Percentiles rank a stretch among this genome's conserved stretches.
phyloP scores from a whole-genome alignment of 2,329 filamentous ascomycete species.

The Ambrosiella beaveri region DNA sequence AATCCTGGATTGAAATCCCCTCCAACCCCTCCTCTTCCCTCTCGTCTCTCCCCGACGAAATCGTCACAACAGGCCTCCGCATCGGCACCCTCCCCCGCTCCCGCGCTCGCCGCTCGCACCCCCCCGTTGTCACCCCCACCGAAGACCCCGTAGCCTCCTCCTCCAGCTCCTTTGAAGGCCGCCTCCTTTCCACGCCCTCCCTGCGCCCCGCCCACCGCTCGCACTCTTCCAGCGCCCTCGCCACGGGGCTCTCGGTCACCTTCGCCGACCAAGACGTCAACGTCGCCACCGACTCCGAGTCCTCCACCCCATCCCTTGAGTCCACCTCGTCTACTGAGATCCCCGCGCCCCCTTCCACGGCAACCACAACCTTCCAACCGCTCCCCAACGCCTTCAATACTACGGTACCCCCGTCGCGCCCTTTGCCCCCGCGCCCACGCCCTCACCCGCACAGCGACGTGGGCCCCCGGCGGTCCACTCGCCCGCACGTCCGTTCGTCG shows the following conservation, averaged over 20 bases:
- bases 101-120: conserved; percentile 33
- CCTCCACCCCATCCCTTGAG: conserved; percentile 20
- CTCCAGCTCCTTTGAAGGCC: conserved; percentile 35
- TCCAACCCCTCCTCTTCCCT: conserved; percentile 87
- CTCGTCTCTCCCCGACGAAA: conserved; percentile 71
- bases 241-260: neutral
- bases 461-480: conserved; percentile 33
- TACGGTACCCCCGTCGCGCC: conserved; percentile 45
- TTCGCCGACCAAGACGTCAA: conserved; percentile 2
- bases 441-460: conserved; percentile 32
- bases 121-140: conserved; percentile 13
- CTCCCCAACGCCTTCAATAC: conserved; percentile 67
- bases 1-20: conserved; percentile 91
- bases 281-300: conserved; percentile 15
- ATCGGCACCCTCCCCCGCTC: conserved; percentile 39
- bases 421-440: conserved; percentile 25
- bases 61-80: conserved; percentile 72
- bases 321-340: conserved; percentile 37
- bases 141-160: neutral
- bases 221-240: neutral
- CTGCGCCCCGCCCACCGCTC: neutral
- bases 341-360: conserved; percentile 65
- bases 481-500: conserved; percentile 23
- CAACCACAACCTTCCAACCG: conserved; percentile 49
- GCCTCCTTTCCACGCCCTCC: neutral